Conservation (phyloP, 257 asterid genomes). For the Echites panduratus region DNA sequence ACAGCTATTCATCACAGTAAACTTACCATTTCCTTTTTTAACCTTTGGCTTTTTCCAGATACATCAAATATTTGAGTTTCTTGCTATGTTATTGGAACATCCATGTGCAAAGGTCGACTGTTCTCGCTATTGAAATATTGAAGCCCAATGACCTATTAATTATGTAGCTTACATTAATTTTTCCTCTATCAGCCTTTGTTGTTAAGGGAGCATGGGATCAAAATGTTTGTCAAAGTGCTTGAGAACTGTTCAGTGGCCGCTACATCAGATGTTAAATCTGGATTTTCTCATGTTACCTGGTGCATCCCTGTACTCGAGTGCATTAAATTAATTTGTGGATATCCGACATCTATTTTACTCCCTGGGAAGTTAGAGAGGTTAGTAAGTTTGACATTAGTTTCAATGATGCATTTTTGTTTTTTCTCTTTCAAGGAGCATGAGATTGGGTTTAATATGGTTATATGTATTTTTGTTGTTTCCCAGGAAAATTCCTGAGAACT, state of each 20-base stretch:
- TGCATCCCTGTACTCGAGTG: slow-evolving; percentile 61
- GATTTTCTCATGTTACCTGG: slow-evolving; percentile 51
- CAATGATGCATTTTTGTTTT: slow-evolving; percentile 1
- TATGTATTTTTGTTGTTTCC: slow-evolving; percentile 16
- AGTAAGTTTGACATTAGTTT: slow-evolving; percentile 15
- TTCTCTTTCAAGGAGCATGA: slow-evolving; percentile 7
- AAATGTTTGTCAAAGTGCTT: slow-evolving; percentile 60
- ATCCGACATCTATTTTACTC: slow-evolving; percentile 34
- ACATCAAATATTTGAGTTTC: slow-evolving; percentile 60
- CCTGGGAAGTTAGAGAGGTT: slow-evolving; percentile 55
- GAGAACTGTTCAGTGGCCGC: slow-evolving; percentile 55
- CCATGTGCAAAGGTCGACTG: slow-evolving; percentile 76
- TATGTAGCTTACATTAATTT: slow-evolving; percentile 19
- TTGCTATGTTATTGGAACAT: slow-evolving; percentile 76
- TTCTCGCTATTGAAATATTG: slow-evolving; percentile 1
- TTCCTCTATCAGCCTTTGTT: slow-evolving; percentile 51
- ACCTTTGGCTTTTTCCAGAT: slow-evolving; percentile 37
- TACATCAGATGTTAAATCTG: slow-evolving; percentile 38
- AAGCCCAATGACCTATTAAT: not conserved
- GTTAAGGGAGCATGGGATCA: slow-evolving; percentile 60
- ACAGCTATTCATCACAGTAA: slow-evolving; percentile 6
- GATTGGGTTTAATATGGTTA: slow-evolving; percentile 7
- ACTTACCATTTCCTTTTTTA: slow-evolving; percentile 17
- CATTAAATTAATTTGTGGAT: slow-evolving; percentile 51
- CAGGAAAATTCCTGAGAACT: slow-evolving; percentile 46